Evolutionary conservation across 345 rosid species (phyloP), one percentile per base, ranked within the genome.

Genomic region (Ceriops decandra): DNA sequence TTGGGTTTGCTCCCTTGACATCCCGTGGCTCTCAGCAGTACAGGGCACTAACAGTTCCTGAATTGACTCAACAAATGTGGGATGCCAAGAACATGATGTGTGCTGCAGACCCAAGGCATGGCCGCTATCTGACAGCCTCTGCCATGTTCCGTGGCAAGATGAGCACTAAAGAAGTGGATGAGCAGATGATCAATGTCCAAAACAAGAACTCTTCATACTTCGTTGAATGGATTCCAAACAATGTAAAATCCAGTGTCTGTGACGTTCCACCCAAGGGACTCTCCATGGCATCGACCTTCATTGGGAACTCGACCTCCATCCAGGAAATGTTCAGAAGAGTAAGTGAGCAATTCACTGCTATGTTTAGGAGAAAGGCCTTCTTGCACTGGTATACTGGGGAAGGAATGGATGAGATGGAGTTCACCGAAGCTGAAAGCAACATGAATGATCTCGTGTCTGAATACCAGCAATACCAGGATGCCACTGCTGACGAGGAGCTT

Each of bases 11-110:
- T 15, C 59, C 59, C 16, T 24, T 54, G 59, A 54, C 59, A 1
- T 54, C 59, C 16, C 59, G 59, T 7, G 59, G 59, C 59, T 54
- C 59, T 54, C 59, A 54, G 28, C 59, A 54, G 28, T 54, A 54
- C 28, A 22, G 59, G 7, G 59, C 59, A 2, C 15, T 54, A 5
- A 54, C 59, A 1, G 59, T 54, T 27, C 59, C 59, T 54, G 59
- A 54, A 22, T 22, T 54, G 59, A 54, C 59, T 15, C 59, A 54
- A 22, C 59, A 54, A 54, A 54, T 54, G 59, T 54, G 59, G 59
- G 59, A 54, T 54, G 59, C 59, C 59, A 54, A 54, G 59, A 54
- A 54, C 59, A 54, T 54, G 59, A 54, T 54, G 59, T 54, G 59
- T 54, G 59, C 59, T 22, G 59, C 59, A 7, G 59, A 54, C 28